A percentile compares a stretch with the other conserved stretches of the same genome.
These are phyloP conservation scores for Jamesozyma jinghongensis DNA, from an alignment of 805 yeast genomes.

Conservation along the genomic window DNA sequence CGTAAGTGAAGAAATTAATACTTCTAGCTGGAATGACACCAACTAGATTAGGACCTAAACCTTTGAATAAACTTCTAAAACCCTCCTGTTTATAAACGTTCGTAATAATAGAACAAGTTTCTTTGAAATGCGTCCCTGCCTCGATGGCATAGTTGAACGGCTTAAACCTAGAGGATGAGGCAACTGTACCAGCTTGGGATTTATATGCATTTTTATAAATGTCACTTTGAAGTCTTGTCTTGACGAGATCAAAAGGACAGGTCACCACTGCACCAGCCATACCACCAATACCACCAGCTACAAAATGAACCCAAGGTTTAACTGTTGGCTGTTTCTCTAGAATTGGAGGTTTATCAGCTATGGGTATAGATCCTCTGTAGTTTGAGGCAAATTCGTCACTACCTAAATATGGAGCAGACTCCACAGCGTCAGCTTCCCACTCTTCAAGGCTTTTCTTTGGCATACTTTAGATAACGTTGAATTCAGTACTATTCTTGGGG, in stretches of 20 bases:
- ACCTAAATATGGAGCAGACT: conserved; percentile 52
- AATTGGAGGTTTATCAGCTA: conserved; percentile 11
- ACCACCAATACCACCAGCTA: conserved; percentile 93
- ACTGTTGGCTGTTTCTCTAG: conserved; percentile 22
- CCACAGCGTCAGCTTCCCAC: conserved; percentile 46
- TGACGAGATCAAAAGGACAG: conserved; percentile 92
- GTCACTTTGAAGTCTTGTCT: conserved; percentile 89
- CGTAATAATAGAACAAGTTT: conserved; percentile 65
- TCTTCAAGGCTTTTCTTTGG: conserved; percentile 24
- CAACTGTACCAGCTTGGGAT: conserved; percentile 13
- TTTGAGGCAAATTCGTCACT: conserved; percentile 66
- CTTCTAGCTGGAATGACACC: conserved; percentile 98
- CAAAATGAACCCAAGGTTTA: conserved; percentile 65
- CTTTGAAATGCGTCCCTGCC: conserved; percentile 64
- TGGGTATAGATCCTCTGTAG: conserved; percentile 31
- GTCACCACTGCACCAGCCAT: conserved; percentile 96
- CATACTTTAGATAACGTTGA: conserved; percentile 9
- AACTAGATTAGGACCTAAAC: conserved; percentile 91
- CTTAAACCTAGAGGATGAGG: conserved; percentile 4
- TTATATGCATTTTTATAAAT: conserved; percentile 54
- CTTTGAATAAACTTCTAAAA: conserved; percentile 76
- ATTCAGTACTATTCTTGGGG: background rate
- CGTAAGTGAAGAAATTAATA: conserved; percentile 92
- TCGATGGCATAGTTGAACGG: conserved; percentile 33
- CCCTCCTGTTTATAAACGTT: conserved; percentile 74